Conservation (phyloP, 768 basidiomycete species). For the Amanita thiersii region DNA sequence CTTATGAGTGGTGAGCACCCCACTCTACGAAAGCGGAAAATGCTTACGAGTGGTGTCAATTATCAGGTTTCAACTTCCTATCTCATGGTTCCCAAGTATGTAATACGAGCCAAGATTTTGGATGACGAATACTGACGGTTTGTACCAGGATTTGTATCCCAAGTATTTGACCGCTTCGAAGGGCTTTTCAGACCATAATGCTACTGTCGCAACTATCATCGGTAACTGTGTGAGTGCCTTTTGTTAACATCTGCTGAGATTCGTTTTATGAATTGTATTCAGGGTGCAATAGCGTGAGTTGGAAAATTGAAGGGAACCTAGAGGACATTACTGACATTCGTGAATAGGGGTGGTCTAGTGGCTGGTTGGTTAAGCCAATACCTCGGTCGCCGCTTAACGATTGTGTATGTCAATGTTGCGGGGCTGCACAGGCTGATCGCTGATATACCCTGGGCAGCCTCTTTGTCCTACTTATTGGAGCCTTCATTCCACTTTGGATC, state of each 20-base stretch:
- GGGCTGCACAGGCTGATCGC: background rate
- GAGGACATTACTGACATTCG: background rate
- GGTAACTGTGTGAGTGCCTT: constrained; percentile 47
- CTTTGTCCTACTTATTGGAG: constrained; percentile 48
- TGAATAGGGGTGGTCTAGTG: constrained; percentile 52
- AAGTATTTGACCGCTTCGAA: constrained; percentile 64
- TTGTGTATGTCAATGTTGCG: constrained; percentile 31
- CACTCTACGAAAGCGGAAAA: background rate
- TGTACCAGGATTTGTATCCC: constrained; percentile 61
- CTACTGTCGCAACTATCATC: constrained; percentile 76
- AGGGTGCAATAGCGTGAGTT: constrained; percentile 32
- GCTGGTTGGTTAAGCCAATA: constrained; percentile 72
- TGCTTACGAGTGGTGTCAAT: background rate
- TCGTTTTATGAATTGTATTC: constrained; percentile 1
- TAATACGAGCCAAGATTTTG: background rate
- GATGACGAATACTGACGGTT: background rate
- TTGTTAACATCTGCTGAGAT: background rate
- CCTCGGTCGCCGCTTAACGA: constrained; percentile 77
- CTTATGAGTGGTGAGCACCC: constrained; percentile 54
- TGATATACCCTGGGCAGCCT: constrained; percentile 23
- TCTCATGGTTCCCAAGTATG: constrained; percentile 62
- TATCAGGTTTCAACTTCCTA: constrained; percentile 65
- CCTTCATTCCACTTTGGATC: constrained; percentile 77
- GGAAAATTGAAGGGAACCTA: background rate
- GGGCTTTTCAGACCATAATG: constrained; percentile 43